phyloP scores from a whole-genome alignment of 495 filamentous ascomycete genomes.

The Letharia columbiana region DNA sequence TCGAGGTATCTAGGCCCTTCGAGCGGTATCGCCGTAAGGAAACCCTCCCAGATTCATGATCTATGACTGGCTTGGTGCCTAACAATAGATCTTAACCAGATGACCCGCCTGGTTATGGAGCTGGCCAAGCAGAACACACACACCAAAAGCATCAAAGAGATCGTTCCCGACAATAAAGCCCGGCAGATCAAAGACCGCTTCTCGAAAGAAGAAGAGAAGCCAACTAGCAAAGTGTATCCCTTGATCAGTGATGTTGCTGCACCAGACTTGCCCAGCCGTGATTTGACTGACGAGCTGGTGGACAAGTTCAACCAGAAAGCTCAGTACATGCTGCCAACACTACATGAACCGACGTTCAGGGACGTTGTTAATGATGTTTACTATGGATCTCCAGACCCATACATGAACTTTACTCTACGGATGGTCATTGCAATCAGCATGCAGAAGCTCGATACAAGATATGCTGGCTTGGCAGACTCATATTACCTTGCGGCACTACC shows the following conservation, averaged over 20 bases:
- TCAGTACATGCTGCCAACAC: slow-evolving; percentile 72
- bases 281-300: slow-evolving; percentile 62
- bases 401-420: slow-evolving; percentile 74
- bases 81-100: slow-evolving; percentile 44
- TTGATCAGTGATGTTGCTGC: slow-evolving; percentile 69
- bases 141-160: slow-evolving; percentile 74
- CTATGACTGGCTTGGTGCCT: neutral
- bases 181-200: slow-evolving; percentile 51
- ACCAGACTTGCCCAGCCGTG: slow-evolving; percentile 54
- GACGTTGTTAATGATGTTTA: slow-evolving; percentile 73
- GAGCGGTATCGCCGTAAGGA: slow-evolving; percentile 90
- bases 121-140: slow-evolving; percentile 82
- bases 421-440: slow-evolving; percentile 90
- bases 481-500: slow-evolving; percentile 84
- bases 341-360: slow-evolving; percentile 76
- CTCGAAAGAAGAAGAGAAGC: slow-evolving; percentile 47
- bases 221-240: slow-evolving; percentile 63
- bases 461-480: slow-evolving; percentile 78
- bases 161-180: slow-evolving; percentile 63
- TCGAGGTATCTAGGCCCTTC: slow-evolving; percentile 83
- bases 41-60: slow-evolving; percentile 25
- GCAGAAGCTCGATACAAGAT: slow-evolving; percentile 74
- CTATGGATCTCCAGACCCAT: slow-evolving; percentile 61
- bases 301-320: slow-evolving; percentile 76
- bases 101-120: slow-evolving; percentile 89